Conservation (phyloP, 176 grass and related monocot species). For the Thalia dealbata region DNA sequence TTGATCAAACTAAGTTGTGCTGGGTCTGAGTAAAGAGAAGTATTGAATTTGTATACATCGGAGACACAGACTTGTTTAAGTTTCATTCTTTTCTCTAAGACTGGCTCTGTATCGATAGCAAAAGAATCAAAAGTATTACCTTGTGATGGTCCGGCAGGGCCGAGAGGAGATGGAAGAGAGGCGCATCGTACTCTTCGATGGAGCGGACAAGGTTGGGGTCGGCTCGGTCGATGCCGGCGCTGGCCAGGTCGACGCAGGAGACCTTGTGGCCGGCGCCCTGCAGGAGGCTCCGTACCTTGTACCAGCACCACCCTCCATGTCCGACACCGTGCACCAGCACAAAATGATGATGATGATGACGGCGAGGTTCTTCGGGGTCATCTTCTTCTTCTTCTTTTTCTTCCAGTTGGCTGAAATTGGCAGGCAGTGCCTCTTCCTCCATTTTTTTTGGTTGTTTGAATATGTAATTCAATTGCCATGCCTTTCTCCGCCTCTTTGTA, state of each 20-base stretch:
- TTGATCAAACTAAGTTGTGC: no score
- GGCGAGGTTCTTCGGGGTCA: no score
- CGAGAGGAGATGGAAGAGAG: slow-evolving; percentile 32
- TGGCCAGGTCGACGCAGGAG: slow-evolving; percentile 36
- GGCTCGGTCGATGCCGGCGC: slow-evolving; percentile 28
- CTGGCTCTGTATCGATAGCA: not conserved
- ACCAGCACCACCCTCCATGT: slow-evolving; percentile 54
- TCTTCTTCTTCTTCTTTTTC: no score
- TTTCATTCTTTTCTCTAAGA: no score
- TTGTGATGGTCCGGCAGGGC: slow-evolving; percentile 23
- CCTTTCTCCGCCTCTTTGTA: no score
- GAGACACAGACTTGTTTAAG: not conserved
- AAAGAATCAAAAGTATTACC: not conserved
- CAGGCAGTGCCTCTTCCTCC: no score
- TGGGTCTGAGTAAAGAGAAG: not conserved
- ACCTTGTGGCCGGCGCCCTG: slow-evolving; percentile 22
- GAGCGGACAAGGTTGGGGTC: slow-evolving; percentile 17
- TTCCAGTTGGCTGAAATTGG: no score
- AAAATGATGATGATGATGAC: slow-evolving; percentile 19
- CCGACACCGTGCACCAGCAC: slow-evolving; percentile 44
- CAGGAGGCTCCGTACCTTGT: slow-evolving; percentile 28
- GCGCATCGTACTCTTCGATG: slow-evolving; percentile 42
- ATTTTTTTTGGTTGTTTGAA: no score
- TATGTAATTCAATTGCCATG: no score
- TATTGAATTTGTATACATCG: not conserved